Evolutionary conservation across 2,329 filamentous ascomycete species (phyloP).

Genomic region (Penicillium polonicum): DNA sequence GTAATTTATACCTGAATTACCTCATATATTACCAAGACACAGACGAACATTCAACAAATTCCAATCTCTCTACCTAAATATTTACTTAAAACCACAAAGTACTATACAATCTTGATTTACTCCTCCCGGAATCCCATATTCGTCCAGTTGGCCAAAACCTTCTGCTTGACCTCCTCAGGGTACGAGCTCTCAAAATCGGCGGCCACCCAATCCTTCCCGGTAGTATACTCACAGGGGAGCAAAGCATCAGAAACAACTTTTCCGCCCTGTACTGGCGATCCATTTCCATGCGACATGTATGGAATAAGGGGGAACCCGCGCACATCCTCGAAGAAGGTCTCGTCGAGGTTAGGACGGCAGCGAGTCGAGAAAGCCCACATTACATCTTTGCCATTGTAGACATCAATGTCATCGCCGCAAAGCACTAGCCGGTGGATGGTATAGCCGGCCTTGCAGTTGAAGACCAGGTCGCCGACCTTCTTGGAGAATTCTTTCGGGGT

Average conservation of each 20-base stretch:
- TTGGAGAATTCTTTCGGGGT: conserved; percentile 42
- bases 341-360: conserved; percentile 48
- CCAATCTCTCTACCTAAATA: neutral
- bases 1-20: too few relatives aligned
- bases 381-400: conserved; percentile 48
- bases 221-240: conserved; percentile 45
- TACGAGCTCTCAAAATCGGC: conserved; percentile 39
- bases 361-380: conserved; percentile 52
- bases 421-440: conserved; percentile 48
- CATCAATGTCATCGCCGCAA: conserved; percentile 52
- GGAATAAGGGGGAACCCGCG: conserved; percentile 48
- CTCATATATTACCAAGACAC: neutral
- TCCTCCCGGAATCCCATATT: conserved; percentile 30
- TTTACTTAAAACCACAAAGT: neutral
- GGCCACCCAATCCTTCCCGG: conserved; percentile 32
- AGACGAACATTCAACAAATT: neutral
- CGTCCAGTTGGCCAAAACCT: conserved; percentile 40
- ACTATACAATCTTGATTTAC: neutral
- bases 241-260: conserved; percentile 51
- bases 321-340: conserved; percentile 49
- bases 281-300: conserved; percentile 48
- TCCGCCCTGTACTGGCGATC: conserved; percentile 35
- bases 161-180: conserved; percentile 43
- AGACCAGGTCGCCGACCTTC: conserved; percentile 45
- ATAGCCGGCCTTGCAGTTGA: conserved; percentile 44